Evolutionary conservation across 352 stramenopile species (phyloP).

Genomic region (Halophytophthora polymorphica): DNA sequence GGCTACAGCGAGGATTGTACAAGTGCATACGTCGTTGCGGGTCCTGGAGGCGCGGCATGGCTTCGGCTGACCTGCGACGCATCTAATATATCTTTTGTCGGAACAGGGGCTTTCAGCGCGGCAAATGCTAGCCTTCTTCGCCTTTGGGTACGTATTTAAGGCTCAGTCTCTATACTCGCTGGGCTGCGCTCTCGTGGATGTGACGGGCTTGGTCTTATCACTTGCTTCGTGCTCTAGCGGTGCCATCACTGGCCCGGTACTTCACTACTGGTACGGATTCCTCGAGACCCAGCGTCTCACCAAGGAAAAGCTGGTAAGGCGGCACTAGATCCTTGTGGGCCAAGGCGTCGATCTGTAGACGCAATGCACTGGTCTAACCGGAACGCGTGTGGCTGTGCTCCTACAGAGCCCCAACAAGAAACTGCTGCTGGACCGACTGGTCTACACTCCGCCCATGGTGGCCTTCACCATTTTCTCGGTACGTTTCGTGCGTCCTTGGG

Average conservation of each 20-base stretch:
- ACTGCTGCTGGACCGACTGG: conserved; percentile 58
- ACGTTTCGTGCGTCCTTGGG: not conserved
- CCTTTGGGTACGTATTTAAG: conserved; percentile 41
- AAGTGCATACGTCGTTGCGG: too few species aligned
- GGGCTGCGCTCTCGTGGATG: not conserved
- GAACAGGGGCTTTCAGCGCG: conserved; percentile 51
- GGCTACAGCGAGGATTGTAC: not conserved
- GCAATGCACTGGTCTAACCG: too few species aligned
- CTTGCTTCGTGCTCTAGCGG: conserved; percentile 21
- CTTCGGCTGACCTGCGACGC: too few species aligned
- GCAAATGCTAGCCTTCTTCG: conserved; percentile 69
- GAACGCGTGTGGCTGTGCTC: not conserved
- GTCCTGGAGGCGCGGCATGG: too few species aligned
- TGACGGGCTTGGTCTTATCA: not conserved
- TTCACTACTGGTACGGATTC: conserved; percentile 72
- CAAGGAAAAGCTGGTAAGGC: conserved; percentile 59
- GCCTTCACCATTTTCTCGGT: conserved; percentile 72
- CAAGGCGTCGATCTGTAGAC: not conserved
- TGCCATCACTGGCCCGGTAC: conserved; percentile 48
- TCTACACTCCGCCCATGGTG: conserved; percentile 66
- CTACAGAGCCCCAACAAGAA: conserved; percentile 72
- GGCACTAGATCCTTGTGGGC: not conserved
- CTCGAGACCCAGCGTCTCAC: conserved; percentile 60
- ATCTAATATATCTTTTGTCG: not conserved
- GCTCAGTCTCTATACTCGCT: too few species aligned